phyloP scores from a whole-genome alignment of 2,329 filamentous ascomycete genomes.

The Elsinoe fawcettii region DNA sequence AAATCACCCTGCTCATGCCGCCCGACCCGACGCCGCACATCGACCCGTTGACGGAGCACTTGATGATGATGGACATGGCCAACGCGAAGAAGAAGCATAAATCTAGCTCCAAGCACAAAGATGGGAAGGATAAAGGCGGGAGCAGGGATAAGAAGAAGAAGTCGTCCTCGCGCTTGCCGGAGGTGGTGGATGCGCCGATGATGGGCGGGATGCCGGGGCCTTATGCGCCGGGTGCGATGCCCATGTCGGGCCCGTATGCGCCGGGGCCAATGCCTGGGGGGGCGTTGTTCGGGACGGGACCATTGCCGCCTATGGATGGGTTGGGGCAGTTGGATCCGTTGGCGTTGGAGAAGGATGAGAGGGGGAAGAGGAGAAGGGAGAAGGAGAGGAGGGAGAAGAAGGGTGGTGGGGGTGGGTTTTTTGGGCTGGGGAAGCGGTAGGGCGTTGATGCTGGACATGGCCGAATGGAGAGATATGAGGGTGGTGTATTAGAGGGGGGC shows the following conservation, averaged over 20 bases:
- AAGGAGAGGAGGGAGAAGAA: background rate
- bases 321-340: background rate
- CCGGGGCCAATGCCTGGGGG: background rate
- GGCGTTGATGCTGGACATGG: too few species aligned
- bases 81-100: slow-evolving; percentile 10
- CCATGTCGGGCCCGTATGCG: background rate
- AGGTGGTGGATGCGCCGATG: background rate
- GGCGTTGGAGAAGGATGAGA: slow-evolving; percentile 6
- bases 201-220: background rate
- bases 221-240: background rate
- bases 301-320: background rate
- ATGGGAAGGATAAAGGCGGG: background rate
- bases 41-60: background rate
- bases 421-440: slow-evolving; percentile 9
- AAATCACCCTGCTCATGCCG: slow-evolving; percentile 44
- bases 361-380: slow-evolving; percentile 4
- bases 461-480: too few species aligned
- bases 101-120: background rate
- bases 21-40: slow-evolving; percentile 34
- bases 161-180: background rate
- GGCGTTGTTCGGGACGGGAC: background rate
- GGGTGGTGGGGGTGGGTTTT: background rate
- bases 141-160: background rate
- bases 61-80: slow-evolving; percentile 8
- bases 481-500: background rate